Evolutionary conservation across 805 yeast genomes (phyloP).

Genomic region (Kuraishia floccosa): DNA sequence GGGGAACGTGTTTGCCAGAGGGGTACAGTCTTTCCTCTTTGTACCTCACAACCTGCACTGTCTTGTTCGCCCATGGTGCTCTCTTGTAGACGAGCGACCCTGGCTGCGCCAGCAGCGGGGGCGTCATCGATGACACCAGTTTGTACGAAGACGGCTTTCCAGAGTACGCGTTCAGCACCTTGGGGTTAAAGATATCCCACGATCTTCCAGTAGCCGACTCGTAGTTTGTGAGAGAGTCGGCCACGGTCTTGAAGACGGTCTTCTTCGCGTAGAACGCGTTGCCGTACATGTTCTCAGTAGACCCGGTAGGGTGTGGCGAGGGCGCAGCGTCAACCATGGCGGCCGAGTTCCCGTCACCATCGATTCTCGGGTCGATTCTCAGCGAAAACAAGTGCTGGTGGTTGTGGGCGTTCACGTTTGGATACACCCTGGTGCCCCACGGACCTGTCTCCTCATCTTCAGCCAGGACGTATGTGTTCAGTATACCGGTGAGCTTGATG

Average conservation of each 20-base stretch:
- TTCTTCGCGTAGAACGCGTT: conserved; percentile 62
- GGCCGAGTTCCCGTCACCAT: conserved; percentile 70
- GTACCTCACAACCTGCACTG: conserved; percentile 62
- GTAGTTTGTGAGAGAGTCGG: conserved; percentile 52
- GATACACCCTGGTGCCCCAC: conserved; percentile 76
- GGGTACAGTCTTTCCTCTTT: conserved; percentile 67
- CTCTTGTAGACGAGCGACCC: conserved; percentile 70
- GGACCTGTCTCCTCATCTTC: conserved; percentile 61
- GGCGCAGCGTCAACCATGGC: conserved; percentile 54
- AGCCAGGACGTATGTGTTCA: conserved; percentile 58
- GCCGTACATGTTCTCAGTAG: conserved; percentile 65
- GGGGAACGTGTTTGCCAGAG: conserved; percentile 71
- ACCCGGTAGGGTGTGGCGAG: conserved; percentile 49
- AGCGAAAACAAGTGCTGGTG: conserved; percentile 78
- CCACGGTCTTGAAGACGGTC: conserved; percentile 57
- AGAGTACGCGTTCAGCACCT: conserved; percentile 51
- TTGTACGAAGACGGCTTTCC: conserved; percentile 70
- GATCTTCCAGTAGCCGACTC: conserved; percentile 57
- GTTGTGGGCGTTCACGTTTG: conserved; percentile 74
- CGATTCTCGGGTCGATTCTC: conserved; percentile 72
- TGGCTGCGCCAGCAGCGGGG: conserved; percentile 61
- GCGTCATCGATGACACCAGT: conserved; percentile 64
- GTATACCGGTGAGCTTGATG: conserved; percentile 70
- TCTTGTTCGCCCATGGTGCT: conserved; percentile 70
- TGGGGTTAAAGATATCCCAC: conserved; percentile 73